Evolutionary conservation across 2,329 filamentous ascomycete genomes (phyloP).

Genomic region (Fusarium scirpi): DNA sequence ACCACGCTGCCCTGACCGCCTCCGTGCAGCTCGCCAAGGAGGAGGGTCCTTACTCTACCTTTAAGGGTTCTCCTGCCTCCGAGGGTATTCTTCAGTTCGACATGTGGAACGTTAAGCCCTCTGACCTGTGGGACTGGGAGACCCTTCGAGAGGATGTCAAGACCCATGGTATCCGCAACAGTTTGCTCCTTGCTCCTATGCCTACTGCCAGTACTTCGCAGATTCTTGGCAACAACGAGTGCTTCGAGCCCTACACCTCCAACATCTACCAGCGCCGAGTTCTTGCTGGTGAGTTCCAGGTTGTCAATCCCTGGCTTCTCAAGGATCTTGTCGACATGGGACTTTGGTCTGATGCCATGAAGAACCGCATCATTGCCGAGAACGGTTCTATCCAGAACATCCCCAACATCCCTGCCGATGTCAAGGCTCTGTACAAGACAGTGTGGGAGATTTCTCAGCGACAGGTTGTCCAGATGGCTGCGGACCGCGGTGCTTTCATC

Average conservation of each 20-base stretch:
- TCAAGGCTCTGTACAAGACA: slow-evolving; percentile 98
- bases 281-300: slow-evolving; percentile 97
- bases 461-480: slow-evolving; percentile 96
- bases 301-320: slow-evolving; percentile 98
- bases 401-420: slow-evolving; percentile 93
- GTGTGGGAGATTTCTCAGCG: slow-evolving; percentile 99
- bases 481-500: slow-evolving; percentile 97
- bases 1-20: slow-evolving; percentile 91
- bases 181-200: slow-evolving; percentile 94
- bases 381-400: slow-evolving; percentile 97
- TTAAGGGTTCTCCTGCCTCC: slow-evolving; percentile 92
- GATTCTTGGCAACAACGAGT: slow-evolving; percentile 99
- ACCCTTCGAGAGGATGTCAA: slow-evolving; percentile 90
- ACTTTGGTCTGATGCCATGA: slow-evolving; percentile 99
- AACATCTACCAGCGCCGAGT: slow-evolving; percentile 99
- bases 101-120: slow-evolving; percentile 96
- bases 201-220: slow-evolving; percentile 97
- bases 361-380: slow-evolving; percentile 99
- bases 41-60: slow-evolving; percentile 87
- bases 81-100: slow-evolving; percentile 97
- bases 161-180: slow-evolving; percentile 94
- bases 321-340: slow-evolving; percentile 99
- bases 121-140: slow-evolving; percentile 97
- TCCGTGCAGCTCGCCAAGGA: slow-evolving; percentile 88
- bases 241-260: slow-evolving; percentile 99